Conservation (phyloP, 768 basidiomycete species). For the Flagelloscypha sp. region DNA sequence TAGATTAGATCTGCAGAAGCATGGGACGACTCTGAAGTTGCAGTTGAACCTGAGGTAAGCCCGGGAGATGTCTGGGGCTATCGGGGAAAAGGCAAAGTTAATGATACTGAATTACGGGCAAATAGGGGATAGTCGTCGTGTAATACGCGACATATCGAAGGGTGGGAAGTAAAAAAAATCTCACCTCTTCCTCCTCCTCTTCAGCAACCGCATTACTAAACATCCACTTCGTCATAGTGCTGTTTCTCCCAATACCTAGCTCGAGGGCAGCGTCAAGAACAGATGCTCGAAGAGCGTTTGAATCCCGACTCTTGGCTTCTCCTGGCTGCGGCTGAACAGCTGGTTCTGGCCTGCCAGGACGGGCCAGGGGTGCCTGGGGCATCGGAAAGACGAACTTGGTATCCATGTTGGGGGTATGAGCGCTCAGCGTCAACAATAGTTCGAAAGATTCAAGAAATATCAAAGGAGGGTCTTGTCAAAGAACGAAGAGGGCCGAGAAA, state of each 20-base stretch:
- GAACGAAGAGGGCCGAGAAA: no score
- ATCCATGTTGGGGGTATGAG: no score
- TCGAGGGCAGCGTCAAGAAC: constrained; percentile 67
- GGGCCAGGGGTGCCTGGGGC: constrained; percentile 15
- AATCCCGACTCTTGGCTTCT: constrained; percentile 34
- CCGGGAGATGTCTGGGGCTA: constrained; percentile 3
- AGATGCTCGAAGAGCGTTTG: constrained; percentile 57
- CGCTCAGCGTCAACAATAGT: no score
- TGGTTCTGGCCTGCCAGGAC: constrained; percentile 13
- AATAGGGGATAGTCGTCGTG: constrained; percentile 4
- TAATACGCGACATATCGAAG: no score
- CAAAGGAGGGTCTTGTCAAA: no score
- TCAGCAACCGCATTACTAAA: constrained; percentile 54
- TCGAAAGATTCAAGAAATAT: no score
- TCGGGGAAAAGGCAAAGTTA: not conserved
- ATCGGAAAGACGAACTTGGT: constrained; percentile 25
- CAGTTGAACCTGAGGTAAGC: constrained; percentile 12
- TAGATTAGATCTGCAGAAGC: constrained; percentile 11
- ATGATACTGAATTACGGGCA: constrained; percentile 1
- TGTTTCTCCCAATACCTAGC: constrained; percentile 53
- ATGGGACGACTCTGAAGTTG: constrained; percentile 11
- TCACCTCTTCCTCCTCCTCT: constrained; percentile 41
- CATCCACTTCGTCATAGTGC: constrained; percentile 62
- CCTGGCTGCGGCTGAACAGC: no score
- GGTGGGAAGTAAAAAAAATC: constrained; percentile 22